Percentiles rank a stretch among this genome's conserved stretches.
phyloP scores from a whole-genome alignment of 73 alveolate genomes.

The Tetrahymena elliotti region DNA sequence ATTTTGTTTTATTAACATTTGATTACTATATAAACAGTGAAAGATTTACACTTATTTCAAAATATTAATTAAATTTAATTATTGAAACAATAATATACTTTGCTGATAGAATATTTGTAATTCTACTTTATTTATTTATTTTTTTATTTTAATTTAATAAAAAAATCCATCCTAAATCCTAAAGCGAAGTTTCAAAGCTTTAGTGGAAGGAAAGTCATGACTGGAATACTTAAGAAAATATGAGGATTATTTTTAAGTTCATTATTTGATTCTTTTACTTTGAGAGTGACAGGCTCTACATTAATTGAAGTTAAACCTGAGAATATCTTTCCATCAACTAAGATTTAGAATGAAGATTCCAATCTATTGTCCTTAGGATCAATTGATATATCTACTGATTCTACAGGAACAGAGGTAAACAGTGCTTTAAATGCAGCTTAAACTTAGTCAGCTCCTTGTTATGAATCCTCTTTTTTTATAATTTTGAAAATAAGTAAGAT shows the following conservation, averaged over 20 bases:
- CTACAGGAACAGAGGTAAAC: slow-evolving; percentile 23
- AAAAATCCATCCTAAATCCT: neutral
- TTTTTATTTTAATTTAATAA: no score
- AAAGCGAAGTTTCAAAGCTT: slow-evolving; percentile 2
- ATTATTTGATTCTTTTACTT: neutral
- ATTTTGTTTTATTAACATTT: no score
- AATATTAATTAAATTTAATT: no score
- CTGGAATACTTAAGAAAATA: slow-evolving; percentile 23
- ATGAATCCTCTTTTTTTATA: neutral
- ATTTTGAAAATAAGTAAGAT: neutral
- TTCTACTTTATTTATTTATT: no score
- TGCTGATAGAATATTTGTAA: no score
- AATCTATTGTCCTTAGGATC: neutral
- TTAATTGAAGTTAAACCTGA: slow-evolving; percentile 8
- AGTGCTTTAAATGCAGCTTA: slow-evolving; percentile 30
- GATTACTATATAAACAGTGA: neutral
- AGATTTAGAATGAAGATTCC: slow-evolving; percentile 2
- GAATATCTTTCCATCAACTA: slow-evolving; percentile 42
- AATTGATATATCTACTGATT: neutral
- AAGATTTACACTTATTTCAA: neutral
- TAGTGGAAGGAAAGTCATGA: slow-evolving; percentile 33
- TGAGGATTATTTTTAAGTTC: neutral
- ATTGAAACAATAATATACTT: no score
- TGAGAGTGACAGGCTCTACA: slow-evolving; percentile 15
- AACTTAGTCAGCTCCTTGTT: slow-evolving; percentile 14